Evolutionary conservation across 169 alveolate genomes (phyloP).

Genomic region (Cyclospora cayetanensis): DNA sequence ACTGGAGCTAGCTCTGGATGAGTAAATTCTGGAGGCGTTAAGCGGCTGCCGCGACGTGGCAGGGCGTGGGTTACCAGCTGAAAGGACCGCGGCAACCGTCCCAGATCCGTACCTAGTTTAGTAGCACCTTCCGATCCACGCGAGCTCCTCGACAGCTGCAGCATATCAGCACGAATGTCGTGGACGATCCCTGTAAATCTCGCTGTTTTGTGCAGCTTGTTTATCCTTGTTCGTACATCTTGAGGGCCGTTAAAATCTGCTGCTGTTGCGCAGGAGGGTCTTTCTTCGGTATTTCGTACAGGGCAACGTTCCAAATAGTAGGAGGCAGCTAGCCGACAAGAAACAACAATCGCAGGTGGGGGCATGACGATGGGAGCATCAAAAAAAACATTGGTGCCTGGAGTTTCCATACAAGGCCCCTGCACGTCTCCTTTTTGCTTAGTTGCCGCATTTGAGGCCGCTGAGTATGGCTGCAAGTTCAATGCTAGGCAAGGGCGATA

Average conservation of each 20-base stretch:
- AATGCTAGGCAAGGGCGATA: no score
- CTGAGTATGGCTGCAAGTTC: no score
- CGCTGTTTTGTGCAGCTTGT: background rate
- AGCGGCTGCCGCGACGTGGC: conserved; percentile 23
- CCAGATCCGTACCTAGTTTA: background rate
- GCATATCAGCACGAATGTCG: background rate
- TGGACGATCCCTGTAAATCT: background rate
- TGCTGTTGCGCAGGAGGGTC: background rate
- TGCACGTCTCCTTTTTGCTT: no score
- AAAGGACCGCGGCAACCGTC: background rate
- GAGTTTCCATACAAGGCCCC: no score
- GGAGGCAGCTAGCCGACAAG: background rate
- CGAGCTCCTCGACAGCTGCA: background rate
- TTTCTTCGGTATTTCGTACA: background rate
- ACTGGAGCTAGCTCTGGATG: background rate
- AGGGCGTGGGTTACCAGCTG: background rate
- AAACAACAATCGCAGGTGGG: conserved; percentile 13
- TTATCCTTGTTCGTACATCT: background rate
- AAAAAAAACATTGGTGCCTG: background rate
- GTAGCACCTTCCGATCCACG: background rate
- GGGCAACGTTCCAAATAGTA: conserved; percentile 35
- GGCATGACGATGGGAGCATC: background rate
- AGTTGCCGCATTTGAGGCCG: no score
- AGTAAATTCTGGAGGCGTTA: conserved; percentile 23
- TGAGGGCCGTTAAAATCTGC: background rate